Conservation (phyloP, 192 early-diverging fungal genomes). For the Jimgerdemannia lactiflua region DNA sequence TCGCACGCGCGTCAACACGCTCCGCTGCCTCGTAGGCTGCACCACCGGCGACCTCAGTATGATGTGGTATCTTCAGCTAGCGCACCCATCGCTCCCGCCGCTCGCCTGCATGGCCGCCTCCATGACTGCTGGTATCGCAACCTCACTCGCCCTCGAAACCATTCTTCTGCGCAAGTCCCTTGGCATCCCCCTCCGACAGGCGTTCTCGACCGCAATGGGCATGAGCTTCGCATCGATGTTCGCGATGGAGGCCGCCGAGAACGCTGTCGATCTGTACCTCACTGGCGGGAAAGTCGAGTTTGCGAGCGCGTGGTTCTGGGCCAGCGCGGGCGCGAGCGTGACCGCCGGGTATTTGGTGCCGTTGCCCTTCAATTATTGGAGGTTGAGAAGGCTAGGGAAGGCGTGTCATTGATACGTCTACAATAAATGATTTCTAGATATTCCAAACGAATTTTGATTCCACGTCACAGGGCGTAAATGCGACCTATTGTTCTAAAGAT, state of each 20-base stretch:
- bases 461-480: too few species aligned
- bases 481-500: too few species aligned
- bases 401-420: constrained; percentile 42
- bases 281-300: constrained; percentile 46
- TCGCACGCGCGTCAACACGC: not conserved
- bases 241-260: constrained; percentile 53
- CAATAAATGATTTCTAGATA: too few species aligned
- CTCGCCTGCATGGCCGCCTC: constrained; percentile 33
- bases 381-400: constrained; percentile 44
- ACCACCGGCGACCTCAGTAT: constrained; percentile 48
- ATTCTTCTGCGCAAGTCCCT: constrained; percentile 35
- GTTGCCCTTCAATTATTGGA: constrained; percentile 56
- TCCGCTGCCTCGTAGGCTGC: constrained; percentile 54
- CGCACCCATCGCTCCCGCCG: constrained; percentile 39
- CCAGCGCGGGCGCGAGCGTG: constrained; percentile 30
- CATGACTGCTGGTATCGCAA: constrained; percentile 47
- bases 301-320: constrained; percentile 43
- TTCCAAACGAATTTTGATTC: too few species aligned
- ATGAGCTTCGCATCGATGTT: constrained; percentile 56
- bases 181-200: constrained; percentile 15
- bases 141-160: constrained; percentile 49
- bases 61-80: constrained; percentile 48
- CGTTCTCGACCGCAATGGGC: constrained; percentile 54
- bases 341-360: constrained; percentile 45
- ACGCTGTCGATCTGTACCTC: constrained; percentile 49